Percentiles rank a stretch among this genome's conserved stretches.
Conservation (phyloP, 75 land plant genomes). For the Chamaecyparis obtusa region DNA sequence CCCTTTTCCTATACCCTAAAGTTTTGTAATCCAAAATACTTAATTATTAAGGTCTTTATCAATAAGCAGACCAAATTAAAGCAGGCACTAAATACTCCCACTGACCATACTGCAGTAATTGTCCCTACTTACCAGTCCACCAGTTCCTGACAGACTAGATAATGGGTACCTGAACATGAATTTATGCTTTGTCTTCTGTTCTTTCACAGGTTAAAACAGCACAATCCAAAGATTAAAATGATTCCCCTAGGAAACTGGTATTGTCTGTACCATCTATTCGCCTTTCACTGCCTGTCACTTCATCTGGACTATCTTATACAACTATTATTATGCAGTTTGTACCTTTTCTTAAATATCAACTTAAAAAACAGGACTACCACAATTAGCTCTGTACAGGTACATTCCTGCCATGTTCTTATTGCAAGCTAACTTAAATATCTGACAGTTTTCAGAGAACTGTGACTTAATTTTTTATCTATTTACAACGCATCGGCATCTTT, state of each 20-base stretch:
- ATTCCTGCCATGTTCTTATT: neutral
- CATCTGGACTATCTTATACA: neutral
- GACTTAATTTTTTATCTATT: neutral
- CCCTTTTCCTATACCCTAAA: too few species aligned
- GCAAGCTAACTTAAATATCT: neutral
- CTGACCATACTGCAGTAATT: too few species aligned
- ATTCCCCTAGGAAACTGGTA: slow-evolving; percentile 9
- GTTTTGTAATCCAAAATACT: too few species aligned
- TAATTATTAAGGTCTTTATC: too few species aligned
- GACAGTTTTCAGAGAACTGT: neutral
- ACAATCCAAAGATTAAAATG: neutral
- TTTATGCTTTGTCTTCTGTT: neutral
- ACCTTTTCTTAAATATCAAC: neutral
- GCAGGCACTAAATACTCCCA: too few species aligned
- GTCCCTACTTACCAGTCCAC: too few species aligned
- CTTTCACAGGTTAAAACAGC: neutral
- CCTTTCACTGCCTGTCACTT: neutral
- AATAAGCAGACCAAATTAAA: too few species aligned
- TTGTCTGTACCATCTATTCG: too few species aligned
- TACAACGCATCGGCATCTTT: neutral
- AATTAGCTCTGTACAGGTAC: neutral
- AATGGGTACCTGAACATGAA: neutral
- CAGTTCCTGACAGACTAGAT: neutral
- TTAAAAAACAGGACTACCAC: too few species aligned
- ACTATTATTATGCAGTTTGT: neutral